Percentiles rank a stretch among this genome's conserved stretches.
Evolutionary conservation across 2,329 filamentous ascomycete species (phyloP).

Genomic region (Teratosphaeriaceae sp.): DNA sequence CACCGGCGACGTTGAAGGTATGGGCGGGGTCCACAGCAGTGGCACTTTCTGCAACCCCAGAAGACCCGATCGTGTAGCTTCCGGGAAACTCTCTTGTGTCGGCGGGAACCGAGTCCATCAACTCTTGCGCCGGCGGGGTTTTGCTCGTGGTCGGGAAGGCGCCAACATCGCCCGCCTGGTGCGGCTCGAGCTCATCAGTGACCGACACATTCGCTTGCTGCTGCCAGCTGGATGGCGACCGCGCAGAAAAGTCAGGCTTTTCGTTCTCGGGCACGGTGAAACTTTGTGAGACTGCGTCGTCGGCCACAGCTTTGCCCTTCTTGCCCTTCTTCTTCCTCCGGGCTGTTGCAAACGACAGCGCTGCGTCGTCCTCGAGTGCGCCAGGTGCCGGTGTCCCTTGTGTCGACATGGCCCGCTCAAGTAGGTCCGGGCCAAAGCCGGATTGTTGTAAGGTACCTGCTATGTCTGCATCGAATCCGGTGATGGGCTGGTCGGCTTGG

Average conservation of each 20-base stretch:
- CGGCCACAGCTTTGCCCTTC: background rate
- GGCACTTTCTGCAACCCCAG: background rate
- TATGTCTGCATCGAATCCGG: background rate
- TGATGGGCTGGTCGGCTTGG: background rate
- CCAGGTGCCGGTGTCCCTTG: background rate
- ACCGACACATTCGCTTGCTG: too few species aligned
- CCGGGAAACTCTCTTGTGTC: background rate
- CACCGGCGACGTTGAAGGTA: constrained; percentile 10
- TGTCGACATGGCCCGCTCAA: background rate
- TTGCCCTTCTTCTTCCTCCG: constrained; percentile 2
- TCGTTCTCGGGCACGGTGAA: too few species aligned
- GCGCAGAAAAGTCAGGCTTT: too few species aligned
- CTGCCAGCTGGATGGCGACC: too few species aligned
- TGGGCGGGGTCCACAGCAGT: constrained; percentile 3
- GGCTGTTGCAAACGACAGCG: background rate
- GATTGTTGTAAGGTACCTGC: constrained; percentile 1
- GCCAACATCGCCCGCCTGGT: too few species aligned
- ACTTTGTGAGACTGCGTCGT: too few species aligned
- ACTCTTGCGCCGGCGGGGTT: too few species aligned
- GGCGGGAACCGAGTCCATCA: too few species aligned
- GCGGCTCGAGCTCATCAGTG: too few species aligned
- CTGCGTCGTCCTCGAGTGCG: background rate
- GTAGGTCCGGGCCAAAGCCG: background rate
- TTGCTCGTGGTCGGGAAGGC: too few species aligned
- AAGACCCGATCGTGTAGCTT: background rate